These are phyloP conservation scores for Globisporangium viniferum DNA, from an alignment of 352 stramenopile genomes.

Conservation along the genomic window DNA sequence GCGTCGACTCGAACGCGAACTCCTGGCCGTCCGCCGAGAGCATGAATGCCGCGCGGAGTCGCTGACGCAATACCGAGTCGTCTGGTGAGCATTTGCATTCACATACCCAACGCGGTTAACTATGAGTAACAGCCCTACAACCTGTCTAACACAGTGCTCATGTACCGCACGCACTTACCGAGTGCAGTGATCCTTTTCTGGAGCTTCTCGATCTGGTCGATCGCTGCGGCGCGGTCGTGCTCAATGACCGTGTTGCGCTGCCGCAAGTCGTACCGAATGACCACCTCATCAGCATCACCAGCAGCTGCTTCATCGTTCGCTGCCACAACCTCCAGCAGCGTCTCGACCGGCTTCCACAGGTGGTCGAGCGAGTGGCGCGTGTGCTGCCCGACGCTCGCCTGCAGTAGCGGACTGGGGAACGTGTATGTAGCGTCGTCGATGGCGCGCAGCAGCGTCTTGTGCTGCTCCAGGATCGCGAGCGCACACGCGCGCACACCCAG, in stretches of 20 bases:
- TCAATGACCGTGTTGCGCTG: constrained; percentile 66
- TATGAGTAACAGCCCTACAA: no score
- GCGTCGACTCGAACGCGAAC: constrained; percentile 65
- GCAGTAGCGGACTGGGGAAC: constrained; percentile 61
- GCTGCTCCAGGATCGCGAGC: constrained; percentile 63
- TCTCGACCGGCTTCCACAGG: constrained; percentile 64
- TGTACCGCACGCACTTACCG: constrained; percentile 12
- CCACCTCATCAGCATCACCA: constrained; percentile 3
- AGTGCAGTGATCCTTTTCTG: constrained; percentile 29
- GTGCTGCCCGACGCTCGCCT: constrained; percentile 66
- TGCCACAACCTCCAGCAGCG: neutral
- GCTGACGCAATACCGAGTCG: constrained; percentile 16
- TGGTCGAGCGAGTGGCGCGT: constrained; percentile 81
- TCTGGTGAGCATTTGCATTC: constrained; percentile 5
- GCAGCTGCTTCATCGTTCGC: neutral
- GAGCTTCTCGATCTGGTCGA: constrained; percentile 55
- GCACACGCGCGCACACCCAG: constrained; percentile 35
- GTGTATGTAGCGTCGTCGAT: constrained; percentile 60
- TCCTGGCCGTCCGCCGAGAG: constrained; percentile 67
- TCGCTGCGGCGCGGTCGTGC: constrained; percentile 45
- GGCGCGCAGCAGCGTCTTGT: constrained; percentile 43
- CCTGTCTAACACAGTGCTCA: neutral
- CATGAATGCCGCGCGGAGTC: constrained; percentile 69
- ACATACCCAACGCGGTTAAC: neutral
- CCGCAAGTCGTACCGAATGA: constrained; percentile 71